Percentiles rank a stretch among this genome's conserved stretches.
These are phyloP conservation scores for Phycomyces nitens DNA, from an alignment of 192 early-diverging fungal species.

Conservation along the genomic window DNA sequence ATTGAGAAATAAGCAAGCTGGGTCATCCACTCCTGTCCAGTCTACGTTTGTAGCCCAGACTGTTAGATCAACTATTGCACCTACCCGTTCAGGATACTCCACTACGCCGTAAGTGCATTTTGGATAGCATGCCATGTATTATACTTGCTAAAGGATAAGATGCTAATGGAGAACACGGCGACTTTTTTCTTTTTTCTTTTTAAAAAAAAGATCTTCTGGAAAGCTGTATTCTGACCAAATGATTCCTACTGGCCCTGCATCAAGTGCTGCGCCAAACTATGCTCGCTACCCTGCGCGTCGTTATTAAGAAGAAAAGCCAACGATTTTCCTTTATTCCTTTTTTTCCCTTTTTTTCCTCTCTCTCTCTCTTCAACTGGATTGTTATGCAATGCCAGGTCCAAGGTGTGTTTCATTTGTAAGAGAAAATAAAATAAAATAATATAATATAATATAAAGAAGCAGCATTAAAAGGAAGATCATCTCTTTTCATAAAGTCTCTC, in stretches of 20 bases:
- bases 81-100: neutral
- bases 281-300: neutral
- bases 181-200: no score
- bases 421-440: neutral
- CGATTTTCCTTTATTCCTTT: no score
- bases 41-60: neutral
- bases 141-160: slow-evolving; percentile 5
- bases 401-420: neutral
- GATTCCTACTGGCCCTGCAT: neutral
- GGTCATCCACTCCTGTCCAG: neutral
- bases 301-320: neutral
- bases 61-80: neutral
- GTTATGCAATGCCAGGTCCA: no score
- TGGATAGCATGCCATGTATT: no score
- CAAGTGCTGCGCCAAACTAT: neutral
- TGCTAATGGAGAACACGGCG: neutral
- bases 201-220: slow-evolving; percentile 7
- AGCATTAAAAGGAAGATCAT: neutral
- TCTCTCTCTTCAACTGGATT: no score
- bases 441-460: neutral
- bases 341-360: no score
- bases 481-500: no score
- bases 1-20: slow-evolving; percentile 20
- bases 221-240: slow-evolving; percentile 35
- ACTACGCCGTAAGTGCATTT: slow-evolving; percentile 4